Evolutionary conservation across 768 basidiomycete species (phyloP).

Genomic region (Obba rivulosa): DNA sequence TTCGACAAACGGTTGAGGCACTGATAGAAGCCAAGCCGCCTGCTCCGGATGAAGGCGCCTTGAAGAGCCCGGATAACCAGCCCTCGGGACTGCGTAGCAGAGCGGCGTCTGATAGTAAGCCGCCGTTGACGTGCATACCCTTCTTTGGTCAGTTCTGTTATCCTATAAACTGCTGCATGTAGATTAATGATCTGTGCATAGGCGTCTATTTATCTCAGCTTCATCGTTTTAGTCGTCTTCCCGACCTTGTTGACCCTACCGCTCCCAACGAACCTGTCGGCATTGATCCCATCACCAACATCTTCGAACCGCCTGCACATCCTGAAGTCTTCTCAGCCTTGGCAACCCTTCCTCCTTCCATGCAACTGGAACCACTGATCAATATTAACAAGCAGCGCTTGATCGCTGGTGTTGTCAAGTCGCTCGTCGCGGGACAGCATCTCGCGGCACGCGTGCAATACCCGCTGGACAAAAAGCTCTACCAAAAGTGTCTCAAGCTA

Average conservation of each 20-base stretch:
- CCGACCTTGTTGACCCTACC: slow-evolving; percentile 80
- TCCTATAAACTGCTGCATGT: too few relatives aligned
- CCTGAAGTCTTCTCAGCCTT: slow-evolving; percentile 78
- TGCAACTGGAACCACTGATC: slow-evolving; percentile 80
- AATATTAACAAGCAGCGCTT: slow-evolving; percentile 86
- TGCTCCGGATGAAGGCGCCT: slow-evolving; percentile 43
- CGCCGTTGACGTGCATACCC: slow-evolving; percentile 58
- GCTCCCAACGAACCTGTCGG: slow-evolving; percentile 64
- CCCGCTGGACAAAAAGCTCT: slow-evolving; percentile 67
- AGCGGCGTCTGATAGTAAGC: slow-evolving; percentile 35
- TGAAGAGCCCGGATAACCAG: slow-evolving; percentile 38
- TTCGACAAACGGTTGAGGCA: slow-evolving; percentile 58
- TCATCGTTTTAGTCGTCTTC: slow-evolving; percentile 56
- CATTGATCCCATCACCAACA: slow-evolving; percentile 55
- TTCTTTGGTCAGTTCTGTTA: slow-evolving; percentile 59
- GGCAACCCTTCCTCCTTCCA: slow-evolving; percentile 64
- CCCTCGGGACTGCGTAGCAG: slow-evolving; percentile 27
- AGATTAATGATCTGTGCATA: slow-evolving; percentile 21
- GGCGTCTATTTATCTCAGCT: slow-evolving; percentile 77
- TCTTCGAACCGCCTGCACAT: slow-evolving; percentile 64
- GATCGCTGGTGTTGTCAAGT: slow-evolving; percentile 76
- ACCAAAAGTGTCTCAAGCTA: slow-evolving; percentile 68
- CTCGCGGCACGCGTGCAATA: slow-evolving; percentile 69
- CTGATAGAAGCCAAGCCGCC: slow-evolving; percentile 61
- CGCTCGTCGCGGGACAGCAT: slow-evolving; percentile 77